These are phyloP conservation scores for Linum usitatissimum DNA, from an alignment of 345 rosid species.

Conservation along the genomic window DNA sequence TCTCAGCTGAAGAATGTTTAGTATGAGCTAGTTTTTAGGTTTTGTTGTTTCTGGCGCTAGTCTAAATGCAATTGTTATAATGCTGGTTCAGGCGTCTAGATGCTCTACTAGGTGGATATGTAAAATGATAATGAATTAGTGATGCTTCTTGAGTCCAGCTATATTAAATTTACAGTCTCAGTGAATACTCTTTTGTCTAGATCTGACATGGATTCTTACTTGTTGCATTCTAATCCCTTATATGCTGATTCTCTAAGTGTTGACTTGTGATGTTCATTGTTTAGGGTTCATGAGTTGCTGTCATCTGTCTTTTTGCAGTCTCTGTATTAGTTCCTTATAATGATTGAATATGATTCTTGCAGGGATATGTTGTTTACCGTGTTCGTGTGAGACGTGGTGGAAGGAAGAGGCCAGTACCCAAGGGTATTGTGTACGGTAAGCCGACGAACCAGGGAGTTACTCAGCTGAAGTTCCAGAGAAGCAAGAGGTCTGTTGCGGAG, in stretches of 20 bases:
- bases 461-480: constrained; percentile 90
- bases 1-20: not conserved
- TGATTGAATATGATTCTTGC: constrained; percentile 21
- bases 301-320: too few relatives aligned
- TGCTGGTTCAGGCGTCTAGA: not conserved
- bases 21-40: not conserved
- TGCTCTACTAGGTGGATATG: not conserved
- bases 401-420: constrained; percentile 92
- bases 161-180: not conserved
- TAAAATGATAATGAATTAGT: not conserved
- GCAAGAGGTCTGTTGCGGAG: constrained; percentile 97
- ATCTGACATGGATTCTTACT: not conserved
- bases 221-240: constrained; percentile 6
- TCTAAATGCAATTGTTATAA: not conserved
- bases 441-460: constrained; percentile 67
- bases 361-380: constrained; percentile 87
- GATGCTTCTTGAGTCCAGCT: not conserved
- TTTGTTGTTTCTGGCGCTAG: not conserved
- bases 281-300: too few relatives aligned
- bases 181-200: not conserved
- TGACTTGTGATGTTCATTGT: too few relatives aligned
- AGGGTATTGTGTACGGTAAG: constrained; percentile 37
- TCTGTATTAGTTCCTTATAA: constrained; percentile 14
- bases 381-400: constrained; percentile 92
- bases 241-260: constrained; percentile 11